Evolutionary conservation across 805 yeast genomes (phyloP).

Genomic region (Pichia membranifaciens): DNA sequence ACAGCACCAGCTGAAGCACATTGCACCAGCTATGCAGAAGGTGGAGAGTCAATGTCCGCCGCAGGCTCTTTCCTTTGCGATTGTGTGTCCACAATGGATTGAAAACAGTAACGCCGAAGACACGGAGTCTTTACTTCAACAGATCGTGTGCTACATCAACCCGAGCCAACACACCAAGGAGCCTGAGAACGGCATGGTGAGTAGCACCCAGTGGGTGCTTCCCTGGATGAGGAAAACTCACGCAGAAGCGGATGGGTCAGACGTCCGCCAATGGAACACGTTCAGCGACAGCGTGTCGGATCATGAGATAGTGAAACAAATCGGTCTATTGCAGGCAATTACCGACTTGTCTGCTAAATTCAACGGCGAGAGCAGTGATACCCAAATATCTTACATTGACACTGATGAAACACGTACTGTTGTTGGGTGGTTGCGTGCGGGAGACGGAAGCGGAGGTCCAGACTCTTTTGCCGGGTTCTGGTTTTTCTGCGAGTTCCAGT

Average conservation of each 20-base stretch:
- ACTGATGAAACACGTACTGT: slow-evolving; percentile 31
- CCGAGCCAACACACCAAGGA: neutral
- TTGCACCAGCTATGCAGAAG: neutral
- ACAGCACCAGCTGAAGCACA: too few species aligned
- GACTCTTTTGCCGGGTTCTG: slow-evolving; percentile 19
- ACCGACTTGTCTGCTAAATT: slow-evolving; percentile 24
- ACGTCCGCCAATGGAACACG: neutral
- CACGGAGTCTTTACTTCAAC: slow-evolving; percentile 18
- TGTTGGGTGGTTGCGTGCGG: slow-evolving; percentile 25
- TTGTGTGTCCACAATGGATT: slow-evolving; percentile 19
- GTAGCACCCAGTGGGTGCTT: neutral
- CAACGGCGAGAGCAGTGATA: neutral
- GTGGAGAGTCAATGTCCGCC: slow-evolving; percentile 5
- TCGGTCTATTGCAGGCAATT: slow-evolving; percentile 27
- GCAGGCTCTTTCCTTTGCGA: slow-evolving; percentile 18
- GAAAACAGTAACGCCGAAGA: slow-evolving; percentile 18
- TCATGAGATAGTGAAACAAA: slow-evolving; percentile 11
- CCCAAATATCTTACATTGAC: slow-evolving; percentile 21
- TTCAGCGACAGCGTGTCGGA: neutral
- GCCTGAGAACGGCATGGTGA: neutral
- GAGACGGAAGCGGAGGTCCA: slow-evolving; percentile 9
- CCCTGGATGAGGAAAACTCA: neutral
- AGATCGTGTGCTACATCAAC: slow-evolving; percentile 22
- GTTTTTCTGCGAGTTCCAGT: slow-evolving; percentile 28
- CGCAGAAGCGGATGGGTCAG: too few species aligned